These are phyloP conservation scores for Turritis glabra DNA, from an alignment of 345 rosid genomes.

Conservation along the genomic window DNA sequence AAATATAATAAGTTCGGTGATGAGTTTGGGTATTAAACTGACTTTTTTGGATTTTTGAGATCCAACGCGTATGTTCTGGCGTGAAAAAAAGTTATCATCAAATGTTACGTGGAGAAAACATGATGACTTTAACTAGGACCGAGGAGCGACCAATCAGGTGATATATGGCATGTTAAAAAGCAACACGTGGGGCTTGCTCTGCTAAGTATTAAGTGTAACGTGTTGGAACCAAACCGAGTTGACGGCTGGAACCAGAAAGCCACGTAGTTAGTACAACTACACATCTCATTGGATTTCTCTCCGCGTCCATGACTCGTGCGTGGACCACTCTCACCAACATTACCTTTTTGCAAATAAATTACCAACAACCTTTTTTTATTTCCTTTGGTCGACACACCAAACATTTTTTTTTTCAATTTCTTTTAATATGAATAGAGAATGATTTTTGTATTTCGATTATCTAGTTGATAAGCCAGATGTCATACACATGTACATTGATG, in stretches of 20 bases:
- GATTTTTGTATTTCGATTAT: background rate
- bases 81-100: slow-evolving; percentile 18
- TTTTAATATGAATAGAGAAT: too few relatives aligned
- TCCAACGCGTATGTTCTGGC: background rate
- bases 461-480: background rate
- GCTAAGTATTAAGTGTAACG: slow-evolving; percentile 3
- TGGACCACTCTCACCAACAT: slow-evolving; percentile 14
- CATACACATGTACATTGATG: background rate
- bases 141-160: slow-evolving; percentile 7
- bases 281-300: slow-evolving; percentile 21
- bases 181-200: slow-evolving; percentile 12
- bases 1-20: too few relatives aligned
- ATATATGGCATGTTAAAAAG: background rate
- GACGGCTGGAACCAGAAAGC: slow-evolving; percentile 34
- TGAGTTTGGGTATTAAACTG: too few relatives aligned
- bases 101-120: slow-evolving; percentile 15
- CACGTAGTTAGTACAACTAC: slow-evolving; percentile 22
- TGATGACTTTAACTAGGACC: slow-evolving; percentile 13
- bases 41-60: background rate
- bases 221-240: slow-evolving; percentile 26
- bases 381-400: slow-evolving; percentile 5
- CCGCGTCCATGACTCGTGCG: slow-evolving; percentile 12
- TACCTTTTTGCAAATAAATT: background rate
- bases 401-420: background rate
- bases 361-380: too few relatives aligned